Evolutionary conservation across 306 rosid species (phyloP), one percentile per base, ranked within the genome.

Genomic region (Myrica gale): DNA sequence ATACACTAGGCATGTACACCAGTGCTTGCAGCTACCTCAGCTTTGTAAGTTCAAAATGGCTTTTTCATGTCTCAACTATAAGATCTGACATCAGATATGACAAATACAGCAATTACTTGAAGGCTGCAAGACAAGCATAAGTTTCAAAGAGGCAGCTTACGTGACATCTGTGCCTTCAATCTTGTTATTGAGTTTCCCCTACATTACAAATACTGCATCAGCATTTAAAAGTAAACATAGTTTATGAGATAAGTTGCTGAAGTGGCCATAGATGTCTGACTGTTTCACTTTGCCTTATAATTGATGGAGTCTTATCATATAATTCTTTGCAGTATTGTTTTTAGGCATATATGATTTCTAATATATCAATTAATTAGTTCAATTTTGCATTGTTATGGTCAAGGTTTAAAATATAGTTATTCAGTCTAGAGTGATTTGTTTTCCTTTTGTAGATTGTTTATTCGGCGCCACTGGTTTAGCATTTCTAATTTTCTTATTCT

Each of bases 361-460:
- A 32, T 32, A 21, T 58, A 8, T 62, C 53, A 16, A 2, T 9
- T 9, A 19, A 52, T 58, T 7, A 39, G 13, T 47, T 13, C 4
- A 3, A 3, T 46, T 63, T 42, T 4, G 19, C 20, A 13, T 21
- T 52, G 17, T 17, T 52, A 19, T 75, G 63, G 37, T 65, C 10
- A 20, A 43, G 37, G 37, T 32, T 32, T 32, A 32, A 32, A 0
- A 3, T 32, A 32, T 32, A 32, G 37, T 2, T 32, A 32, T 32
- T 32, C 37, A 32, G 37, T 32, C 3, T 32, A 32, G 37, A 32
- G 37, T 32, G 37, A 32, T 32, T 32, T 32, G 3, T 53, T 79
- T 71, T 43, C 15, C 4, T 68, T 67, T 68, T 60, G 81, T 81
- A 75, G 87, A 61, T 55, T 74, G 54, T 41, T 43, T 32, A 32